These are phyloP conservation scores for Podila epicladia DNA, from an alignment of 192 early-diverging fungal genomes.

Conservation along the genomic window DNA sequence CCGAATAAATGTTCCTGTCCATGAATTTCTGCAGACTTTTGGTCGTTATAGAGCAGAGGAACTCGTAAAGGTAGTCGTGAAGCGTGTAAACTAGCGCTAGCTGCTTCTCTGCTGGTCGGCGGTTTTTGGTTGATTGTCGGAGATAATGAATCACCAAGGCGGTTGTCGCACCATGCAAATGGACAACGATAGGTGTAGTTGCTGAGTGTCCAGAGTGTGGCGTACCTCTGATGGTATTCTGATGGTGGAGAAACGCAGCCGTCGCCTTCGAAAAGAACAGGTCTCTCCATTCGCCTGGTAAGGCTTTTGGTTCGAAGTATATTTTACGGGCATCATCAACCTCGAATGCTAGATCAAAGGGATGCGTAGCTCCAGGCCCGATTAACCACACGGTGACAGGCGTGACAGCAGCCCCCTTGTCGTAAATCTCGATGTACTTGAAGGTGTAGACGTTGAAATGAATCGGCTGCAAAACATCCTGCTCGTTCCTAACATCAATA, in stretches of 20 bases:
- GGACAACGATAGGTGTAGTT: slow-evolving; percentile 56
- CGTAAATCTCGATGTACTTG: slow-evolving; percentile 33
- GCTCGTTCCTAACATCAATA: slow-evolving; percentile 50
- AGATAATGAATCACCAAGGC: slow-evolving; percentile 59
- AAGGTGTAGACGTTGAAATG: slow-evolving; percentile 51
- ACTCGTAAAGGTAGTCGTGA: slow-evolving; percentile 68
- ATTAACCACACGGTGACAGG: slow-evolving; percentile 59
- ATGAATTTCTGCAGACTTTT: slow-evolving; percentile 60
- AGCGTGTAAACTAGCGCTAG: slow-evolving; percentile 65
- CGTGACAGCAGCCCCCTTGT: slow-evolving; percentile 10
- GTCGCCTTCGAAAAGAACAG: slow-evolving; percentile 65
- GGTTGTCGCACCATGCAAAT: slow-evolving; percentile 66
- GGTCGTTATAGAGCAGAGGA: slow-evolving; percentile 59
- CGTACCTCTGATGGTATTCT: slow-evolving; percentile 51
- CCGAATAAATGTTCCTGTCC: slow-evolving; percentile 31
- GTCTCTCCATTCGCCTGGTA: slow-evolving; percentile 67
- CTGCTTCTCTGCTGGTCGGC: slow-evolving; percentile 44
- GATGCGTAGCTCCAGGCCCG: slow-evolving; percentile 53
- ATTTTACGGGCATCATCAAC: slow-evolving; percentile 51
- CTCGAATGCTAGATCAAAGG: slow-evolving; percentile 57
- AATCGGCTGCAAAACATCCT: slow-evolving; percentile 29
- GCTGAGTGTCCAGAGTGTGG: slow-evolving; percentile 53
- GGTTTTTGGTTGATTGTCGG: slow-evolving; percentile 30
- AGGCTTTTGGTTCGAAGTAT: slow-evolving; percentile 54
- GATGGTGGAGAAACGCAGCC: slow-evolving; percentile 56